Evolutionary conservation across 1,284 basidiomycete genomes (phyloP).

Genomic region (Boletus semigastroideus): DNA sequence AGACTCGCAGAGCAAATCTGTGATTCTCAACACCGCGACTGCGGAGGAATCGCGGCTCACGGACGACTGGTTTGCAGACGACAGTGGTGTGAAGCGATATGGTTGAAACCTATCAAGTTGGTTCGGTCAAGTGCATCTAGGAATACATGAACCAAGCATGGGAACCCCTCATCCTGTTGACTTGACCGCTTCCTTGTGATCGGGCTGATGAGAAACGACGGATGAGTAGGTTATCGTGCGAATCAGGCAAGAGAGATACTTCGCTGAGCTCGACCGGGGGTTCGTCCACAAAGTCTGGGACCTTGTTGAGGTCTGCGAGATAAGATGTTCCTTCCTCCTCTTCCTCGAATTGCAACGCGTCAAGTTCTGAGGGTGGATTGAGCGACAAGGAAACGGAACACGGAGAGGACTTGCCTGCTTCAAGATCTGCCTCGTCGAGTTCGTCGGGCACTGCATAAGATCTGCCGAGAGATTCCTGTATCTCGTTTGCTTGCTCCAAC

Average conservation of each 20-base stretch:
- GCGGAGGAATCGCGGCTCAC: conserved; percentile 52
- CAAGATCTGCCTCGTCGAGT: conserved; percentile 94
- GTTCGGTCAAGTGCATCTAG: conserved; percentile 2
- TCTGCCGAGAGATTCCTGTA: conserved; percentile 91
- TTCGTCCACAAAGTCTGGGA: conserved; percentile 89
- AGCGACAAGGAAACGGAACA: conserved; percentile 1
- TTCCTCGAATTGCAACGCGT: conserved; percentile 83
- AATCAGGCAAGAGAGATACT: conserved; percentile 35
- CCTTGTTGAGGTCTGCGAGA: conserved; percentile 79
- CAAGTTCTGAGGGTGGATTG: conserved; percentile 68
- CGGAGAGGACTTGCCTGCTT: conserved; percentile 73
- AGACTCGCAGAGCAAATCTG: conserved; percentile 83
- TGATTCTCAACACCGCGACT: conserved; percentile 67
- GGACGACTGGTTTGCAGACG: conserved; percentile 80
- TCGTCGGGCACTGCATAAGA: conserved; percentile 98
- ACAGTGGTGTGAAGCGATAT: conserved; percentile 50
- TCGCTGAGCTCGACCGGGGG: conserved; percentile 68
- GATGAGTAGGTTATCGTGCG: conserved; percentile 9
- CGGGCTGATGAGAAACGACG: conserved; percentile 15
- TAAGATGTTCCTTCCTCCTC: conserved; percentile 89
- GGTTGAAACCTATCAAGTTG: conserved; percentile 38
- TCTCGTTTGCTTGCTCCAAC: conserved; percentile 96
- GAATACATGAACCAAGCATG: conserved; percentile 18
- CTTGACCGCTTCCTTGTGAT: conserved; percentile 54
- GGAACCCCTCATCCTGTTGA: conserved; percentile 39